Evolutionary conservation across 208 protist genomes (phyloP).

Genomic region (Wallacemonas sp.): DNA sequence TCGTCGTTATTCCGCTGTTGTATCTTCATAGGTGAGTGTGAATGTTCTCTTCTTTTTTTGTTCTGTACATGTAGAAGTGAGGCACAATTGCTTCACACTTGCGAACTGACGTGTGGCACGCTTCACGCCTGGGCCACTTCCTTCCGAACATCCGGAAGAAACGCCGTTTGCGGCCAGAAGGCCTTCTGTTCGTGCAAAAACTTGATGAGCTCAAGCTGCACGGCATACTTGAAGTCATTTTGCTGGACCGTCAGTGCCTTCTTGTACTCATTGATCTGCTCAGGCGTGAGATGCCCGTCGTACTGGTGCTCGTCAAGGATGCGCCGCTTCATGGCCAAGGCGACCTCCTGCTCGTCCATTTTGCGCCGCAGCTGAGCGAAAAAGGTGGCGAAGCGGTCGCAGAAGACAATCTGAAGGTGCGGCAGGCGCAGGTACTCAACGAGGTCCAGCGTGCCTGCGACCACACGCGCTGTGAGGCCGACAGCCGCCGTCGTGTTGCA

Average conservation of each 20-base stretch:
- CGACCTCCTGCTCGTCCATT: slow-evolving; percentile 46
- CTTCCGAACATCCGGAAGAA: slow-evolving; percentile 66
- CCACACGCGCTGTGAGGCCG: slow-evolving; percentile 33
- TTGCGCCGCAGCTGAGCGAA: slow-evolving; percentile 56
- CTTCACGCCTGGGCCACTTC: slow-evolving; percentile 18
- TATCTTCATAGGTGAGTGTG: no score
- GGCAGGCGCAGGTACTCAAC: slow-evolving; percentile 76
- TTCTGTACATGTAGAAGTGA: not conserved
- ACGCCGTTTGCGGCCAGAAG: slow-evolving; percentile 70
- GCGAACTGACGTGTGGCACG: no score
- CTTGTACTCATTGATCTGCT: slow-evolving; percentile 33
- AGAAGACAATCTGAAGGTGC: slow-evolving; percentile 69
- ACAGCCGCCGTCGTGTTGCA: slow-evolving; percentile 3
- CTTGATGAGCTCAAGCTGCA: slow-evolving; percentile 80
- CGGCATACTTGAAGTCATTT: slow-evolving; percentile 45
- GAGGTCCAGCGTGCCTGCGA: slow-evolving; percentile 57
- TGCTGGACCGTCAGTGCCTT: slow-evolving; percentile 38
- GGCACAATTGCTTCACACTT: no score
- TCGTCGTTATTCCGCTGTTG: no score
- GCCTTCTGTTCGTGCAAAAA: slow-evolving; percentile 88
- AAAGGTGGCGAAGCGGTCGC: slow-evolving; percentile 68
- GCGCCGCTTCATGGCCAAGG: slow-evolving; percentile 32
- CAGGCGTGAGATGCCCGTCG: slow-evolving; percentile 18
- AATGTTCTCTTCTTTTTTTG: not conserved
- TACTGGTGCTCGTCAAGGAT: slow-evolving; percentile 33